A percentile compares a stretch with the other conserved stretches of the same genome.
Evolutionary conservation across 257 asterid genomes (phyloP).

Genomic region (Solanum corneliomulleri): DNA sequence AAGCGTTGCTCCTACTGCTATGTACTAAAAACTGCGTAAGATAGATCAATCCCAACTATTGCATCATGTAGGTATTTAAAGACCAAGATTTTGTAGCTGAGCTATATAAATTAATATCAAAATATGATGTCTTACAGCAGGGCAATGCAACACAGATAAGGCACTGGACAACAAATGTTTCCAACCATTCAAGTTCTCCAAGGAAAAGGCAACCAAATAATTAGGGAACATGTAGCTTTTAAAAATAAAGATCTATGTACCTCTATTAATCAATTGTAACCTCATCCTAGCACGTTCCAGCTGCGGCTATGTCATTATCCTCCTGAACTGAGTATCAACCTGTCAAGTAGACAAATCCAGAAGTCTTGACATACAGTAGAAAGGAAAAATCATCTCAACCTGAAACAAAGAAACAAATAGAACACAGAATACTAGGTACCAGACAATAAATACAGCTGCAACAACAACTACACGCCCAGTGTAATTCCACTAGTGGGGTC

Average conservation of each 20-base stretch:
- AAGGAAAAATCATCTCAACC: neutral
- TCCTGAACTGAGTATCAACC: neutral
- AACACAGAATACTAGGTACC: neutral
- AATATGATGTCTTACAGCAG: neutral
- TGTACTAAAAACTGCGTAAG: neutral
- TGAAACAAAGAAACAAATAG: neutral
- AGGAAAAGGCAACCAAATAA: neutral
- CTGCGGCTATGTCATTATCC: neutral
- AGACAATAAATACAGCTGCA: neutral
- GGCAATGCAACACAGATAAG: neutral
- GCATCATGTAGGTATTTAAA: neutral
- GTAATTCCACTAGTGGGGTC: neutral
- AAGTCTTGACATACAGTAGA: neutral
- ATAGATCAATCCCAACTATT: neutral
- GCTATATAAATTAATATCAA: neutral
- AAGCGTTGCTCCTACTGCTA: neutral
- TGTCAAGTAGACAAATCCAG: neutral
- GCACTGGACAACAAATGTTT: neutral
- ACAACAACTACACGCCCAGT: neutral
- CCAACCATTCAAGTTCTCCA: neutral
- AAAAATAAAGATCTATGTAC: neutral
- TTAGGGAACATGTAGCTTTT: neutral
- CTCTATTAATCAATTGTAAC: neutral
- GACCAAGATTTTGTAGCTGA: neutral
- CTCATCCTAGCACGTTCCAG: neutral